Percentiles rank a stretch among this genome's conserved stretches.
Conservation (phyloP, 1,284 basidiomycete genomes). For the Apiotrichum gamsii region DNA sequence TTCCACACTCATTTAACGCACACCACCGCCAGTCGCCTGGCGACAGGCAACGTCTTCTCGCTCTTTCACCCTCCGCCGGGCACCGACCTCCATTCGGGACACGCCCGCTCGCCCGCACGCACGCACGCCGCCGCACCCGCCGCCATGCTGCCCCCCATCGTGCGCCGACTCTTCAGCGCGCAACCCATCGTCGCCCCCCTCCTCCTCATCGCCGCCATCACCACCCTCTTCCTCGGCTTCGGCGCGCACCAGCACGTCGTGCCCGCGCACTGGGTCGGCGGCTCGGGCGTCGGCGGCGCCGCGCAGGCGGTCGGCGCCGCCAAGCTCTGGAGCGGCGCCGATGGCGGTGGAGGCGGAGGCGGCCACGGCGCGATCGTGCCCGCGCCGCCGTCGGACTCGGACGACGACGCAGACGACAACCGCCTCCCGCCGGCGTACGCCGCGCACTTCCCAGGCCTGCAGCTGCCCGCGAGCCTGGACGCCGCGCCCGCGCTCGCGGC, state of each 20-base stretch:
- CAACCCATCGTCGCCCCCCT: slow-evolving; percentile 4
- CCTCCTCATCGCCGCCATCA: neutral
- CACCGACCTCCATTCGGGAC: neutral
- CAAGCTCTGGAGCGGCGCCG: neutral
- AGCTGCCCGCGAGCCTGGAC: slow-evolving; percentile 16
- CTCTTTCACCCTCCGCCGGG: too few species aligned
- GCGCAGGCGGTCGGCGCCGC: neutral
- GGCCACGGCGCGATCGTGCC: neutral
- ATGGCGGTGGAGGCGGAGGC: neutral
- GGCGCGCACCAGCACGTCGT: neutral
- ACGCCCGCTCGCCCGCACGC: neutral
- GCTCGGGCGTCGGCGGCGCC: slow-evolving; percentile 1
- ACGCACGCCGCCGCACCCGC: neutral
- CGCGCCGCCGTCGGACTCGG: neutral
- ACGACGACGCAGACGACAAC: slow-evolving; percentile 6
- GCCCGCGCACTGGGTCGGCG: slow-evolving; percentile 3
- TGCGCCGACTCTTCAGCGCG: slow-evolving; percentile 1
- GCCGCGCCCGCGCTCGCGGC: slow-evolving; percentile 14
- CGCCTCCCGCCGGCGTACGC: slow-evolving; percentile 17
- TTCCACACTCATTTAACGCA: too few species aligned
- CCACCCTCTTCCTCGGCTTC: slow-evolving; percentile 1
- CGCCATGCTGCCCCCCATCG: slow-evolving; percentile 4
- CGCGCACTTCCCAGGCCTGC: slow-evolving; percentile 11
- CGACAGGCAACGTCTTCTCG: too few species aligned
- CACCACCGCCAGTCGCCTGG: too few species aligned